phyloP scores from a whole-genome alignment of 2,329 filamentous ascomycete genomes.

The Penicillium sp. region DNA sequence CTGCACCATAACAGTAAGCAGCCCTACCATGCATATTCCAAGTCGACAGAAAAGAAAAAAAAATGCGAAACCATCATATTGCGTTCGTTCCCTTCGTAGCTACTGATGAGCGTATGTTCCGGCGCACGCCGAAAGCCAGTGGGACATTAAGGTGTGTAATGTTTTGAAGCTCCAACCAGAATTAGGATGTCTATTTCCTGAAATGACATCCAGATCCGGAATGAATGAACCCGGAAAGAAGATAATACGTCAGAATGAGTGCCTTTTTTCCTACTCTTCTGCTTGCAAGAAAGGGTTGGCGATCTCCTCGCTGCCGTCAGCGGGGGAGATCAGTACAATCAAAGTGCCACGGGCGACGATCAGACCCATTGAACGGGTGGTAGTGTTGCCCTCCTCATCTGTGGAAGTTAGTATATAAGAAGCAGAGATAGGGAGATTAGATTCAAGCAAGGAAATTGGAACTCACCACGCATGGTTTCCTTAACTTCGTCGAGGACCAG shows the following conservation, averaged over 20 bases:
- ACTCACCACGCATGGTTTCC: constrained; percentile 79
- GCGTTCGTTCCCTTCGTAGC: constrained; percentile 57
- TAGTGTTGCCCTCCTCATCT: constrained; percentile 94
- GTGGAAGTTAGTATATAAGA: constrained; percentile 16
- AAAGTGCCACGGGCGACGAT: constrained; percentile 90
- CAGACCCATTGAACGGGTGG: constrained; percentile 74
- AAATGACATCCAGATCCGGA: not conserved
- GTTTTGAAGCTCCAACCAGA: not conserved
- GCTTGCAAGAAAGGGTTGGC: constrained; percentile 83
- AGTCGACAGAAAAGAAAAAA: constrained; percentile 11
- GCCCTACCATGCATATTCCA: constrained; percentile 9
- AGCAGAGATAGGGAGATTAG: not conserved
- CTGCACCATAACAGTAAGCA: not conserved
- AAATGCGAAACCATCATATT: constrained; percentile 71
- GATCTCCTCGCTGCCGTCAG: constrained; percentile 94
- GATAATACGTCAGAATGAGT: not conserved
- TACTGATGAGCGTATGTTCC: constrained; percentile 16
- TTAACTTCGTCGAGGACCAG: constrained; percentile 92
- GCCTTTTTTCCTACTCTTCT: constrained; percentile 54
- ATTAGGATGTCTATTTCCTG: not conserved
- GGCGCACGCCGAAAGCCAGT: constrained; percentile 5
- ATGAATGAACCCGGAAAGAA: not conserved
- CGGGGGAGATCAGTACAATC: constrained; percentile 85
- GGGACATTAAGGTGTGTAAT: constrained; percentile 1
- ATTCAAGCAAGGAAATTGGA: not conserved